Evolutionary conservation across 2,329 filamentous ascomycete genomes (phyloP).

Genomic region (Colletotrichum ledebouriae): DNA sequence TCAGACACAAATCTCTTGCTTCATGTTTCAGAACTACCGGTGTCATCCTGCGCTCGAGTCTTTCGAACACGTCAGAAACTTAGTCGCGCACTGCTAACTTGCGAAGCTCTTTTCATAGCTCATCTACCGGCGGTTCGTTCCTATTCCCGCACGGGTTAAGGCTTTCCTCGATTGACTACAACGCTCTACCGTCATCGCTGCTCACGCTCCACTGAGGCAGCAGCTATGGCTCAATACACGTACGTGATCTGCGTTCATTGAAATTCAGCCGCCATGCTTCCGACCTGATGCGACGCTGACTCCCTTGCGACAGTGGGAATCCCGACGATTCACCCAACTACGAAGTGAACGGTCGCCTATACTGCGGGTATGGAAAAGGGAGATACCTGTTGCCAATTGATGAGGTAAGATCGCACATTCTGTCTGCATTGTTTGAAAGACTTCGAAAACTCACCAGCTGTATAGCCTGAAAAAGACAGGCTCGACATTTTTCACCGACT

Average conservation of each 20-base stretch:
- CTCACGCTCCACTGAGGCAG: slow-evolving; percentile 25
- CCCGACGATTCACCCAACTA: slow-evolving; percentile 52
- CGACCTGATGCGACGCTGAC: slow-evolving; percentile 2
- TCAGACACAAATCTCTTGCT: slow-evolving; percentile 18
- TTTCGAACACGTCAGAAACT: background rate
- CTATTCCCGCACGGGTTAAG: too few relatives aligned
- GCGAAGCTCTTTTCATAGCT: background rate
- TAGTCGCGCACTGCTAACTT: slow-evolving; percentile 2
- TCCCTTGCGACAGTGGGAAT: slow-evolving; percentile 21
- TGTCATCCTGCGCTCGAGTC: slow-evolving; percentile 14
- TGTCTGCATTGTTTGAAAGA: background rate
- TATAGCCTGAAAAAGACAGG: slow-evolving; percentile 78
- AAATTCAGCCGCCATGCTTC: background rate
- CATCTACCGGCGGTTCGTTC: background rate
- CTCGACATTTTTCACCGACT: slow-evolving; percentile 87
- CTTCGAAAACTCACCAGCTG: slow-evolving; percentile 1
- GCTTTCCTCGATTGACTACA: background rate
- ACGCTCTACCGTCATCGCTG: background rate
- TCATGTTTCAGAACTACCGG: slow-evolving; percentile 28
- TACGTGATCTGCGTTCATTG: slow-evolving; percentile 39
- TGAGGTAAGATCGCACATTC: slow-evolving; percentile 64
- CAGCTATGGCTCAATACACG: slow-evolving; percentile 51
- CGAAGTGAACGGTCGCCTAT: slow-evolving; percentile 76
- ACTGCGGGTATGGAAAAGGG: slow-evolving; percentile 75
- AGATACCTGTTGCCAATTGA: slow-evolving; percentile 85